A percentile compares a stretch with the other conserved stretches of the same genome.
Evolutionary conservation across 768 basidiomycete species (phyloP).

Genomic region (Tricholoma sp.): DNA sequence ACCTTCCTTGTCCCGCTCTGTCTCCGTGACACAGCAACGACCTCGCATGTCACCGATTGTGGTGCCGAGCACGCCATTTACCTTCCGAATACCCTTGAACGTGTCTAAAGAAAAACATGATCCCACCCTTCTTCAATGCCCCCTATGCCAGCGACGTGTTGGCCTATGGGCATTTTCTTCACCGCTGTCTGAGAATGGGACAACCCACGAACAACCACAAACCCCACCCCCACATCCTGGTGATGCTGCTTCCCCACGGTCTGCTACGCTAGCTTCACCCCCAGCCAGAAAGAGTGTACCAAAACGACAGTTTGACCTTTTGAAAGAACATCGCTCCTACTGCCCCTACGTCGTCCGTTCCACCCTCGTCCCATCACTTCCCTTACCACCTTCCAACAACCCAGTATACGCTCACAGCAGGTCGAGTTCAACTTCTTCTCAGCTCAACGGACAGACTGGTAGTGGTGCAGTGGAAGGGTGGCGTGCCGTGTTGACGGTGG

Average conservation of each 20-base stretch:
- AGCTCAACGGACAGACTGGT: slow-evolving; percentile 23
- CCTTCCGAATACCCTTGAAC: slow-evolving; percentile 21
- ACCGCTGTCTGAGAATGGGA: slow-evolving; percentile 5
- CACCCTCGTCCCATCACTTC: slow-evolving; percentile 55
- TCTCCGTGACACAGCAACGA: slow-evolving; percentile 13
- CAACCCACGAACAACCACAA: background rate
- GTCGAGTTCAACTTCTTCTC: slow-evolving; percentile 26
- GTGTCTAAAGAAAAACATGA: slow-evolving; percentile 32
- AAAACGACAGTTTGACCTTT: slow-evolving; percentile 59
- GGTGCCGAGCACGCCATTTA: slow-evolving; percentile 17
- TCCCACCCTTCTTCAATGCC: slow-evolving; percentile 55
- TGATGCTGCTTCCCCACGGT: slow-evolving; percentile 7
- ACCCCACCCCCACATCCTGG: background rate
- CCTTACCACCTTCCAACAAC: slow-evolving; percentile 24
- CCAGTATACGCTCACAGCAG: slow-evolving; percentile 12
- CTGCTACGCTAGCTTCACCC: slow-evolving; percentile 11
- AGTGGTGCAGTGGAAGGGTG: slow-evolving; percentile 59
- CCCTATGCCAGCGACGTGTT: slow-evolving; percentile 71
- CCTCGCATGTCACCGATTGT: slow-evolving; percentile 9
- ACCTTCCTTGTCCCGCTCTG: slow-evolving; percentile 7
- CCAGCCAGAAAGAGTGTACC: slow-evolving; percentile 10
- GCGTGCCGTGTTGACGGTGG: slow-evolving; percentile 69
- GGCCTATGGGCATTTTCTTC: slow-evolving; percentile 70
- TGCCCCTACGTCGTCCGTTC: slow-evolving; percentile 81
- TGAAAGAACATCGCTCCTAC: slow-evolving; percentile 80